Evolutionary conservation across 1,139 yeast genomes (phyloP), one percentile per base, ranked within the genome.

Genomic region (Lodderomyces elongisporus): DNA sequence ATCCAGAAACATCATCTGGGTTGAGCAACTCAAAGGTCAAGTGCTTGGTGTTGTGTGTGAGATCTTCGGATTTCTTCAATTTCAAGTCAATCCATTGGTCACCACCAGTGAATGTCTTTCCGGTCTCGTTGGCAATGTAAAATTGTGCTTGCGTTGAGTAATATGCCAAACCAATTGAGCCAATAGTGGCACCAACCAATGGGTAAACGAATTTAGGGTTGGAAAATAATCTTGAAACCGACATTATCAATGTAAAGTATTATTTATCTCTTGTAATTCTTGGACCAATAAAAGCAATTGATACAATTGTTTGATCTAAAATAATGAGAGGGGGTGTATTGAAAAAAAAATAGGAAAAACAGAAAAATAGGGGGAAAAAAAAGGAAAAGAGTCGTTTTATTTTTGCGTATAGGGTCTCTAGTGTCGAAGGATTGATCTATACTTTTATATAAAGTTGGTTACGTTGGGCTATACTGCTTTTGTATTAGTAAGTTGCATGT

Each of bases 31-130:
- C 80, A 51, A 91, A 88, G 21, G 77, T 69, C 52, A 85, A 74
- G 47, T 74, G 72, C 61, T 78, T 82, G 51, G 85, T 69, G 66
- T 85, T 79, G 34, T 68, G 63, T 30, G 85, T 74, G 37, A 82
- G 57, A 30, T 75, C 72, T 49, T 69, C 66, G 37, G 74, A 57
- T 43, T 76, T 69, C 51, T 71, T 61, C 49, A 85, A 66, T 58
- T 84, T 83, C 56, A 89, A 70, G 55, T 87, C 94, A 42, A 85
- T 62, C 95, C 96, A 89, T 46, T 76, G 70, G 47, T 72, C 75
- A 42, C 79, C 85, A 44, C 87, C 89, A 37, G 61, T 68, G 57
- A 87, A 79, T 20, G 84, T 70, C 7, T 7, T 24, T 22, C 68
- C 56, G 14, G 77, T 35, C 36, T 77, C 83, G 49, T 75, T 76